phyloP scores from a whole-genome alignment of 1,284 basidiomycete species.

The Trametes versicolor region DNA sequence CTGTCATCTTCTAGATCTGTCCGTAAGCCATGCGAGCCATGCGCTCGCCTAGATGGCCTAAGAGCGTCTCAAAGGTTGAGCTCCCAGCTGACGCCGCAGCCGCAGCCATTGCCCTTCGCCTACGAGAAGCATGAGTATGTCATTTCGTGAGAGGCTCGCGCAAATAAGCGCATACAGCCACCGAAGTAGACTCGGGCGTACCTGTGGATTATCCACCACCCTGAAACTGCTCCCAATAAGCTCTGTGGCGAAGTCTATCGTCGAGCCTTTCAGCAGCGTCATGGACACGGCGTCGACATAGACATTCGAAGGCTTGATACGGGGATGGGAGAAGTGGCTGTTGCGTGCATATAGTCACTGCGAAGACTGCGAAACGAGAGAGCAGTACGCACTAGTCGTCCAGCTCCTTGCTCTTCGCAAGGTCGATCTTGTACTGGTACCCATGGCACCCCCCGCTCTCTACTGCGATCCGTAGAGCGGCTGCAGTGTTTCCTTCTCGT shows the following conservation, averaged over 20 bases:
- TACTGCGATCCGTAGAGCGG: slow-evolving; percentile 80
- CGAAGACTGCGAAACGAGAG: slow-evolving; percentile 13
- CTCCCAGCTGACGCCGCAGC: slow-evolving; percentile 94
- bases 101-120: slow-evolving; percentile 86
- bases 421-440: slow-evolving; percentile 91
- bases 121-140: slow-evolving; percentile 12
- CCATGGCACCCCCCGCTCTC: slow-evolving; percentile 94
- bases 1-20: slow-evolving; percentile 9
- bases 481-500: slow-evolving; percentile 64
- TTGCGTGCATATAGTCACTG: slow-evolving; percentile 9
- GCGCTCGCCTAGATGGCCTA: background rate
- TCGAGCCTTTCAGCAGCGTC: slow-evolving; percentile 82
- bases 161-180: too few species aligned
- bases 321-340: slow-evolving; percentile 75
- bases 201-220: slow-evolving; percentile 82
- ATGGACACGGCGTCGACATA: slow-evolving; percentile 87
- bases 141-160: background rate
- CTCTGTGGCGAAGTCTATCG: slow-evolving; percentile 90
- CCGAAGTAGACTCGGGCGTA: slow-evolving; percentile 16
- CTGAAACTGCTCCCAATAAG: slow-evolving; percentile 90
- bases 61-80: slow-evolving; percentile 60
- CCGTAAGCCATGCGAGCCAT: background rate
- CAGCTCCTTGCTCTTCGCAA: slow-evolving; percentile 64
- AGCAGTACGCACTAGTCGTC: slow-evolving; percentile 81
- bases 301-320: slow-evolving; percentile 74